Evolutionary conservation across 306 rosid species (phyloP), one percentile per base, ranked within the genome.

Genomic region (Acacia melanoxylon): DNA sequence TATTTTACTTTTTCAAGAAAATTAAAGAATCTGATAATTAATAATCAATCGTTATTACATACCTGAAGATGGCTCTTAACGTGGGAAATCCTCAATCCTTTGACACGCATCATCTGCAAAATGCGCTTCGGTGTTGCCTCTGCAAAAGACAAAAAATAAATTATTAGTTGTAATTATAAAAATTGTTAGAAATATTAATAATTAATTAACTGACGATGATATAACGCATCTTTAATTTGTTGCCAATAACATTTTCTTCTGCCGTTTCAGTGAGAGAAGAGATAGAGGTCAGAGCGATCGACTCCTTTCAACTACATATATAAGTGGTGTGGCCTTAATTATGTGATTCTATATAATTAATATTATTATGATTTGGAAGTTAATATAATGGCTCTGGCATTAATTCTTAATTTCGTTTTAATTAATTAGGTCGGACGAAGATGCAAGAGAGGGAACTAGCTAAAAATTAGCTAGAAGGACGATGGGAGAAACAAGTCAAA

Each of bases 21-120:
- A 48, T 15, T n/a, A n/a, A 56, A 59, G 67, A 79, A 68, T n/a
- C 44, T 16, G 76, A 15, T 29, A 3, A 33, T 62, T 63, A 14
- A 31, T 10, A 61, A 24, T 25, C 31, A 48, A 11, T 48, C 52
- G 2, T 48, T 48, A 61, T 17, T 8, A 29, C 31, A 33, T 31
- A 93, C 96, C 97, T 93, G 97, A 44, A 93, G 92, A 85, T 93
- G 97, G 86, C 97, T 93, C 82, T 93, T 93, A 79, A 93, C 67
- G 62, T 93, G 97, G 58, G 94, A 89, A 80, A 93, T 93, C 78
- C 80, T 82, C 31, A 93, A 80, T 68, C 90, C 97, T 77, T 86
- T 87, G 52, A 89, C 91, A 72, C 85, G 81, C 97, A 93, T 93
- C 80, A 75, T 83, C 90, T 87, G 91, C 89, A 93, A 81, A 78